A percentile compares a stretch with the other conserved stretches of the same genome.
Conservation (phyloP, 2,329 filamentous ascomycete genomes). For the Amesomyces nigricolor region DNA sequence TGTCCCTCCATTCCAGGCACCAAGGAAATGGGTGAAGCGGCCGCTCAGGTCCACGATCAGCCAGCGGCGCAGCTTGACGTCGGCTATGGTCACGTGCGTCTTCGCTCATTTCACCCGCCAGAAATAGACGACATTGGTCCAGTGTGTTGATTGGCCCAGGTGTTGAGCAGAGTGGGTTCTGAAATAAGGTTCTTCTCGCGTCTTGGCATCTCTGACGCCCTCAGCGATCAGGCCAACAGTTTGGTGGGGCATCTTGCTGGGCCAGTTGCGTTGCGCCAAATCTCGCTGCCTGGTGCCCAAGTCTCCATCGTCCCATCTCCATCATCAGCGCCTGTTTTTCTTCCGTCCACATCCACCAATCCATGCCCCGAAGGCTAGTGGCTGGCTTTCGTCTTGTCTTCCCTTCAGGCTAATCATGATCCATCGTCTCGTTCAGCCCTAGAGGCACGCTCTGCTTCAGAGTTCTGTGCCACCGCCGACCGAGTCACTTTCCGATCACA, state of each 20-base stretch:
- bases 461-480: too few relatives aligned
- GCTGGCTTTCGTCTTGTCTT: neutral
- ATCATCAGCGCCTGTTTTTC: neutral
- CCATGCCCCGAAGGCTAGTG: neutral
- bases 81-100: too few relatives aligned
- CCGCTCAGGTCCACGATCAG: too few relatives aligned
- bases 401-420: neutral
- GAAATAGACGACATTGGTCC: neutral
- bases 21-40: too few relatives aligned
- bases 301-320: constrained; percentile 1
- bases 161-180: neutral
- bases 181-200: constrained; percentile 14
- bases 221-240: neutral
- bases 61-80: too few relatives aligned
- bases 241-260: neutral
- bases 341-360: neutral
- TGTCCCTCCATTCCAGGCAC: too few relatives aligned
- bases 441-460: too few relatives aligned
- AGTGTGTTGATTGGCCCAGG: neutral
- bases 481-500: too few relatives aligned
- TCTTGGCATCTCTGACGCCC: constrained; percentile 9
- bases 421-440: too few relatives aligned
- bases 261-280: constrained; percentile 15
- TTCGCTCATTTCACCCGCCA: neutral
- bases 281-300: constrained; percentile 19